Conservation (phyloP, 495 filamentous ascomycete species). For the Pseudevernia furfuracea region DNA sequence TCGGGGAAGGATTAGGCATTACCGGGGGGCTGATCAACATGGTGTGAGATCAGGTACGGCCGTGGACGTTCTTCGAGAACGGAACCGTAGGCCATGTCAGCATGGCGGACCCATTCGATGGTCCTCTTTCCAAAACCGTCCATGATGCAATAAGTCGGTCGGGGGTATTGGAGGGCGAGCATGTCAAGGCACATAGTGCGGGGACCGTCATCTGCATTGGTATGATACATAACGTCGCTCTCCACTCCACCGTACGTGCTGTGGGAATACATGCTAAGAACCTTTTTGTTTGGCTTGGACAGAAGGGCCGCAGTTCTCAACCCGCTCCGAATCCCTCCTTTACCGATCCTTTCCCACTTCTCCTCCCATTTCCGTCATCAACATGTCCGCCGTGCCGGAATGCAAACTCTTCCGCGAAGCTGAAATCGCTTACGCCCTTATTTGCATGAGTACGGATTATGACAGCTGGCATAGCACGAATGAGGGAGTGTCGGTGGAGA, state of each 20-base stretch:
- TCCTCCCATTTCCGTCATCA: slow-evolving; percentile 59
- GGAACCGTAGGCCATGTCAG: slow-evolving; percentile 91
- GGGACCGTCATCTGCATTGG: slow-evolving; percentile 88
- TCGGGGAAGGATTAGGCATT: no score
- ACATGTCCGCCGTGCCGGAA: slow-evolving; percentile 96
- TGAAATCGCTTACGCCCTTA: slow-evolving; percentile 93
- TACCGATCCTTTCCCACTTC: slow-evolving; percentile 83
- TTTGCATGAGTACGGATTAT: slow-evolving; percentile 99
- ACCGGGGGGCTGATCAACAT: no score
- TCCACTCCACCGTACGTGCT: no score
- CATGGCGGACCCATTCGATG: slow-evolving; percentile 93
- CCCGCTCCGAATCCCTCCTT: slow-evolving; percentile 89
- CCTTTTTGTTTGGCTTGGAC: not conserved
- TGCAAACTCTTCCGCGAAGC: slow-evolving; percentile 93
- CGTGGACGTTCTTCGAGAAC: slow-evolving; percentile 92
- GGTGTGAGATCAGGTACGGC: slow-evolving; percentile 58
- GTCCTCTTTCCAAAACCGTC: slow-evolving; percentile 63
- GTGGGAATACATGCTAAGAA: no score
- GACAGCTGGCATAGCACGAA: slow-evolving; percentile 84
- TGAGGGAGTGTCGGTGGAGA: slow-evolving; percentile 77
- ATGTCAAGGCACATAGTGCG: slow-evolving; percentile 65
- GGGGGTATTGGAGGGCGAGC: slow-evolving; percentile 68
- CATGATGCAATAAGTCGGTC: slow-evolving; percentile 32
- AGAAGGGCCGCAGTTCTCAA: slow-evolving; percentile 95
- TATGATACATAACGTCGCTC: no score